Base-by-base conservation (phyloP, 2,329 filamentous ascomycete species). In the Alternaria arborescens region DNA sequence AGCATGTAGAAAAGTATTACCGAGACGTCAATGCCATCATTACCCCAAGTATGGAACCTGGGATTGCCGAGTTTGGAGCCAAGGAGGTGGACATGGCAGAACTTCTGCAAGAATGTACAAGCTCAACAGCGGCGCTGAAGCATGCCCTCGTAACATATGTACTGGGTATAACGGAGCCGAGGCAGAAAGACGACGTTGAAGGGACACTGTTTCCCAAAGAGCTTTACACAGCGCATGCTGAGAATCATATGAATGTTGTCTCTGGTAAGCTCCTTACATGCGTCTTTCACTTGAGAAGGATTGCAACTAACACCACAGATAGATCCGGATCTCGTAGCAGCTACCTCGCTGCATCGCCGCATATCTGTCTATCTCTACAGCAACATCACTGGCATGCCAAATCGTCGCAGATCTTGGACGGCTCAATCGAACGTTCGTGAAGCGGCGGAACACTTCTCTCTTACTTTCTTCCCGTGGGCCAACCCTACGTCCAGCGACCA, bases 401-500 rank as follows among this genome's bases (percentile, higher is more conserved):
- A 36, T 44, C 57, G 32, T 6, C 61, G 34, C 28, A 52, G 26
- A 51, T 60, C 46, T 10, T 61, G 48, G 40, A 32, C 42, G 52
- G 20, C 60, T 32, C 55, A 66, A 28, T 69, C 71, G 11, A 62
- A 67, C n/a, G 69, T 72, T 10, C 70, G 69, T 36, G 73, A 77
- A 68, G 72, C 73, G n/a, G 74, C 75, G 1, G 72, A 76, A 51
- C 71, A 75, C 58, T 77, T 77, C 60, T 65, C 69, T 5, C 65
- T 77, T 5, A 71, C 72, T 0, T 77, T 77, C 62, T 77, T 77
- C 48, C 73, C 74, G 1, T 77, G 75, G 75, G 72, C 73, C 5
- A 72, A 75, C 51, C 75, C 75, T 3, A 44, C 54, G 3, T 63
- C 62, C 11, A 54, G 55, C 11, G 75, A 77, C 36, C 63, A 68